Evolutionary conservation across 768 basidiomycete species (phyloP), one percentile per base, ranked within the genome.

Genomic region (Tubosaeta sp.): DNA sequence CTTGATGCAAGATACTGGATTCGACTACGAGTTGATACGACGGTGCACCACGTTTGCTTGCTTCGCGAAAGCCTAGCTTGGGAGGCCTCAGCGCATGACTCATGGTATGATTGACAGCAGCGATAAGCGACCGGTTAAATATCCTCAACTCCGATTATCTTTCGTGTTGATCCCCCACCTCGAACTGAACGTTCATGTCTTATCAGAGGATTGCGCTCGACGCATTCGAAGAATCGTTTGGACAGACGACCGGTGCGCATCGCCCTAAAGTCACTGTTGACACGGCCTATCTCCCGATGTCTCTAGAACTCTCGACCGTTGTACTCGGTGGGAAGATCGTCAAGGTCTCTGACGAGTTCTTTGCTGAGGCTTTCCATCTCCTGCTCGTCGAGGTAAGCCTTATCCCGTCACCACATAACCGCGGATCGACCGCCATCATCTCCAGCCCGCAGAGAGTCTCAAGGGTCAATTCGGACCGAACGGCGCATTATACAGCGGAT

Each of bases 381-480:
- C 76, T 99, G 49, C 78, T 88, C 45, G 86, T 90, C 39, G 84
- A 86, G 72, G 95, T 91, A 55, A 61, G 80, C 37, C 7, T 26
- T 14, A 41, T 37, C 2, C 42, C 13, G 32, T 33, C 38, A 6
- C 16, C 6, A 12, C 26, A 6, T 29, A 25, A 43, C 27, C 42
- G 14, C 16, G 8, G 16, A 37, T 44, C 42, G 27, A 33, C 26
- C 11, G 3, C 27, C 22, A 19, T 35, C 38, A 5, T 31, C 42
- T 33, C 50, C 57, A 97, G 94, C 88, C 95, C 7, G 84, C 95
- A 22, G 81, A 78, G 5, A 91, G 86, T 58, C 71, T 97, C 65
- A 94, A 95, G 69, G 97, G 97, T n/a, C 91, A 94, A 59, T 99
- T 94, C 61, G 95, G 95, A 7, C 90, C 93, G 3, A 95, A 94